Percentiles rank a stretch among this genome's conserved stretches.
phyloP scores from a whole-genome alignment of 331 rosid genomes.

The Rosa hybrid region DNA sequence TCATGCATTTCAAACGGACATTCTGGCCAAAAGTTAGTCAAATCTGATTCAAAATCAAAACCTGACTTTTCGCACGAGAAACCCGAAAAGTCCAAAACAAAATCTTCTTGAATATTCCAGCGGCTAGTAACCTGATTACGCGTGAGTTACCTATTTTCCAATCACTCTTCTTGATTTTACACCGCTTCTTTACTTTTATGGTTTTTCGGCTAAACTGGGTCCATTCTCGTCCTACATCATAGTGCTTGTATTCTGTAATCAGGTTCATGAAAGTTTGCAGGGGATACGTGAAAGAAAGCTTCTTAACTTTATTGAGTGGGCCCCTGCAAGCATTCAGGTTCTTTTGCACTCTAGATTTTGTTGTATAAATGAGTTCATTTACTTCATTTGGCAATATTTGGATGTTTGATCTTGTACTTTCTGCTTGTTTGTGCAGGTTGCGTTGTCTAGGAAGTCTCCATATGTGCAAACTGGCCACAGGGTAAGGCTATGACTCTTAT shows the following conservation, averaged over 20 bases:
- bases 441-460: slow-evolving; percentile 96
- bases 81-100: too few relatives aligned
- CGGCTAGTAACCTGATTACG: too few relatives aligned
- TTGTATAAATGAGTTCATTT: slow-evolving; percentile 22
- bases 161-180: too few relatives aligned
- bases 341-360: slow-evolving; percentile 16
- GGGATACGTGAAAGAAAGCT: slow-evolving; percentile 98
- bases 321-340: slow-evolving; percentile 99
- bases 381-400: slow-evolving; percentile 11
- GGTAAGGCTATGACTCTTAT: slow-evolving; percentile 42
- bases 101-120: too few relatives aligned
- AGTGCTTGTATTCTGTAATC: slow-evolving; percentile 33
- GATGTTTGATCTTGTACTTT: slow-evolving; percentile 11
- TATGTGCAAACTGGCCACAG: slow-evolving; percentile 97
- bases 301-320: slow-evolving; percentile 98
- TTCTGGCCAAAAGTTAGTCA: too few relatives aligned
- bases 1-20: too few relatives aligned
- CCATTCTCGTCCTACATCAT: too few relatives aligned
- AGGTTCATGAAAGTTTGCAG: slow-evolving; percentile 99
- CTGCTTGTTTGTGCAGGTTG: slow-evolving; percentile 59
- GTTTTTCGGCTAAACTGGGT: too few relatives aligned
- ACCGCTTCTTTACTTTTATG: too few relatives aligned
- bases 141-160: too few relatives aligned
- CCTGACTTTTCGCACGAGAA: too few relatives aligned
- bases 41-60: too few relatives aligned